A percentile compares a stretch with the other conserved stretches of the same genome.
Conservation (phyloP, 2,329 filamentous ascomycete genomes). For the Capronia epimyces region DNA sequence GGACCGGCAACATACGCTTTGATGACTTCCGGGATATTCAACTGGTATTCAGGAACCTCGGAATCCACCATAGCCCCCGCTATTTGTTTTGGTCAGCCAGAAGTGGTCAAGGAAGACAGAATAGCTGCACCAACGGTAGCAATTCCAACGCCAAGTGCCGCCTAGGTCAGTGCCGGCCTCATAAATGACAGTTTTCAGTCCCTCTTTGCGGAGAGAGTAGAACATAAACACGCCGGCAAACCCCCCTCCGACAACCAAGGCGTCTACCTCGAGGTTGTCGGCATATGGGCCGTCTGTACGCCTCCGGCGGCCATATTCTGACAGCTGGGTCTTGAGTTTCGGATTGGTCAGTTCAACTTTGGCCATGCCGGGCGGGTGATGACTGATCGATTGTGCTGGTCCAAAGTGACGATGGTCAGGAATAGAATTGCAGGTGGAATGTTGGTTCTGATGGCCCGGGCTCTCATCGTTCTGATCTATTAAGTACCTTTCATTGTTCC, state of each 20-base stretch:
- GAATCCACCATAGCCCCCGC: slow-evolving; percentile 33
- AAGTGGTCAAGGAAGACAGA: not conserved
- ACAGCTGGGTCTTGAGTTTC: slow-evolving; percentile 25
- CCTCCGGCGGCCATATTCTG: slow-evolving; percentile 28
- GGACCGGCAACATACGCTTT: too few species aligned
- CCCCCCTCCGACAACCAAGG: slow-evolving; percentile 32
- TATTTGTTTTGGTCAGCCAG: slow-evolving; percentile 5
- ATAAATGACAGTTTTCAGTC: slow-evolving; percentile 46
- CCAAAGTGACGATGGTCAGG: too few species aligned
- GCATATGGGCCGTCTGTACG: slow-evolving; percentile 31
- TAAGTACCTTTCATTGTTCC: too few species aligned
- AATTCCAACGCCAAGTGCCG: slow-evolving; percentile 39
- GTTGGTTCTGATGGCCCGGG: too few species aligned
- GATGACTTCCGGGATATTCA: too few species aligned
- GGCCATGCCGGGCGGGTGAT: too few species aligned
- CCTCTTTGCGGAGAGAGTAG: slow-evolving; percentile 48
- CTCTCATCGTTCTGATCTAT: too few species aligned
- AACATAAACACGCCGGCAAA: slow-evolving; percentile 48
- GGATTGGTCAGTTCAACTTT: too few species aligned
- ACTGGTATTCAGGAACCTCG: slow-evolving; percentile 26
- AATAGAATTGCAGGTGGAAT: too few species aligned
- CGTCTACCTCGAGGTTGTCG: slow-evolving; percentile 29
- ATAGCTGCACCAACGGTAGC: slow-evolving; percentile 27
- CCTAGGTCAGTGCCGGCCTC: slow-evolving; percentile 48
- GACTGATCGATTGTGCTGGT: too few species aligned